Base-by-base conservation (phyloP, 1,284 basidiomycete species). In the Pseudozyma flocculosa region DNA sequence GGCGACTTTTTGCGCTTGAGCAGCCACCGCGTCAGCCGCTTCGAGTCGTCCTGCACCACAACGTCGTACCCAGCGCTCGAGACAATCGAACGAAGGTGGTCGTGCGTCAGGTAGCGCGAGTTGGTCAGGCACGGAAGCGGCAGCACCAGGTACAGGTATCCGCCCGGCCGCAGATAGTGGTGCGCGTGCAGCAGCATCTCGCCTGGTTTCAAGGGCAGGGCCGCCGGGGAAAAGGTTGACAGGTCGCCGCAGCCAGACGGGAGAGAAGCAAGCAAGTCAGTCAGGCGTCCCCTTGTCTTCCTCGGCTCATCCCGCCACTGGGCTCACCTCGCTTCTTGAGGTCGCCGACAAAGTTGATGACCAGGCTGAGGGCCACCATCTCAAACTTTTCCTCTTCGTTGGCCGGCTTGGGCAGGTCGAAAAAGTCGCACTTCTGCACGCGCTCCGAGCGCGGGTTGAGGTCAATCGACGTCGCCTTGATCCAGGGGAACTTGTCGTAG, bases 261-360 rank as follows among this genome's bases (percentile, higher is more conserved):
- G 7, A 38, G 37, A 38, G 37, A 21, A 21, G 37, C 10, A 34
- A 17, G 32, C 10, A 34, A 34, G 11, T 34, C 32, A 10, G 32
- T 11, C 11, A 34, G 10, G 11, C 32, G 32, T 11, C 11, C 17
- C 32, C 10, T 10, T 34, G 11, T 17, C 17, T 34, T 34, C 11
- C 47, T 37, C 18, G 40, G 24, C 21, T 38, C 13, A 40, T 7
- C n/a, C n/a, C n/a, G n/a, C n/a, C n/a, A n/a, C n/a, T n/a, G n/a
- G n/a, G 36, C 63, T 36, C 37, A 63, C 78, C 75, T 15, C 80
- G 60, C 44, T 76, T 68, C 14, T 57, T 43, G 1, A 81, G 54
- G 38, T 75, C 72, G 18, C 80, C 80, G 15, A 78, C 76, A 58
- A 79, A 81, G 61, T 81, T 81, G 61, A 80, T 52, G 18, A 81